These are phyloP conservation scores for Berkeleyomyces basicola DNA, from an alignment of 2,329 filamentous ascomycete genomes.

Conservation along the genomic window DNA sequence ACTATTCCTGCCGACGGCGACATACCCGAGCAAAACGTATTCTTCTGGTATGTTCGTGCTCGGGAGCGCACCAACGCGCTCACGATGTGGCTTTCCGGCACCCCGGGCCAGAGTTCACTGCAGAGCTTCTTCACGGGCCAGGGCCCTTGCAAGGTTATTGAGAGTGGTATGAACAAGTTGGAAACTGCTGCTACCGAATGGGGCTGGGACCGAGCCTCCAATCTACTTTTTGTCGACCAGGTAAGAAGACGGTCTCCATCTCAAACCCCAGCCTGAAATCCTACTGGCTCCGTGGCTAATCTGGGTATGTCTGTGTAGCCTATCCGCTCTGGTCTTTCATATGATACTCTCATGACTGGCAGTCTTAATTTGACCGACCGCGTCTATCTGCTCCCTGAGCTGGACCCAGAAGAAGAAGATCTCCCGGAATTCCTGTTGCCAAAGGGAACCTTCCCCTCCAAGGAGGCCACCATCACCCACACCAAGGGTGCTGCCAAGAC, in stretches of 20 bases:
- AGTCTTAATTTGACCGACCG: slow-evolving; percentile 33
- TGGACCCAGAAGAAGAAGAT: slow-evolving; percentile 22
- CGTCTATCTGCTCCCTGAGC: slow-evolving; percentile 21
- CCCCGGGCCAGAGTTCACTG: slow-evolving; percentile 48
- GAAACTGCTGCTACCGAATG: slow-evolving; percentile 42
- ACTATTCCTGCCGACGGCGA: slow-evolving; percentile 31
- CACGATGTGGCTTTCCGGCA: slow-evolving; percentile 49
- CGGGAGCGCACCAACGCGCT: slow-evolving; percentile 19
- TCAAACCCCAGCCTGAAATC: not conserved
- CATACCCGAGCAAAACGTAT: slow-evolving; percentile 23
- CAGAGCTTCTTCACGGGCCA: slow-evolving; percentile 45
- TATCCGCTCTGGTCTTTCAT: slow-evolving; percentile 53
- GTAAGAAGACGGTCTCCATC: slow-evolving; percentile 20
- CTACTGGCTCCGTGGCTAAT: slow-evolving; percentile 21
- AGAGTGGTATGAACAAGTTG: slow-evolving; percentile 26
- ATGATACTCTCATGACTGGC: slow-evolving; percentile 45
- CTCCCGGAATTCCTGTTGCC: slow-evolving; percentile 17
- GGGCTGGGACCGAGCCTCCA: slow-evolving; percentile 45
- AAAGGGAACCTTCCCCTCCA: slow-evolving; percentile 5
- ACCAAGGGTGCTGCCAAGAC: slow-evolving; percentile 39
- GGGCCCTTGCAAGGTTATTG: slow-evolving; percentile 36
- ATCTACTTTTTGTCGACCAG: slow-evolving; percentile 41
- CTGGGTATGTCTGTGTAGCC: slow-evolving; percentile 23
- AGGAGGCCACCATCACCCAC: slow-evolving; percentile 33
- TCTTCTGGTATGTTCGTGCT: slow-evolving; percentile 35